phyloP scores from a whole-genome alignment of 2,329 filamentous ascomycete species.

The Trichoderma sp. region DNA sequence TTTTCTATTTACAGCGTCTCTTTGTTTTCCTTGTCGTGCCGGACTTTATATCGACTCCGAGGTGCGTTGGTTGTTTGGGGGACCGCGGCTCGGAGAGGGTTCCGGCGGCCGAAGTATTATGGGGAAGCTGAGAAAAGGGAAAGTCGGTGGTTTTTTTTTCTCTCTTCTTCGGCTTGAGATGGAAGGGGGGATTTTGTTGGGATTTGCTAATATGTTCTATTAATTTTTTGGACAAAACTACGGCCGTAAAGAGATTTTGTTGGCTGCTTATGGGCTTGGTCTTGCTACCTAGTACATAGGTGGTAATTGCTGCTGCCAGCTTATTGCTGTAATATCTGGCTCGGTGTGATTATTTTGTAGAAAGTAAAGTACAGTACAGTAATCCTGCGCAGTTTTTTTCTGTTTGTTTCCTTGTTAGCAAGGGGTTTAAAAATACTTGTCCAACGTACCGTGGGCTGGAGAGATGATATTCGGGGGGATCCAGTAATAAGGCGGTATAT shows the following conservation, averaged over 20 bases:
- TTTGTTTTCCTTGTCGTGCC: background rate
- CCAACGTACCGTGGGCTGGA: background rate
- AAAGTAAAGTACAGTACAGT: background rate
- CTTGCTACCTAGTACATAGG: background rate
- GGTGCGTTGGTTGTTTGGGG: background rate
- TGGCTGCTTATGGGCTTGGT: conserved; percentile 1
- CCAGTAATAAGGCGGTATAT: background rate
- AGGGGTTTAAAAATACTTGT: background rate
- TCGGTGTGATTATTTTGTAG: background rate
- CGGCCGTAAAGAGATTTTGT: background rate
- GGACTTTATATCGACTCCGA: conserved; percentile 19
- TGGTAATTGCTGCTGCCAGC: background rate
- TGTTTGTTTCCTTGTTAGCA: background rate
- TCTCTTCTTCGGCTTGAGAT: background rate
- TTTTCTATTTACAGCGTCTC: background rate
- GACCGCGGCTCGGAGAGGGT: background rate
- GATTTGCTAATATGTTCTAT: background rate
- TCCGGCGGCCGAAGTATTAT: background rate
- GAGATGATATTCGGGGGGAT: background rate
- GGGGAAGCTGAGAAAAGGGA: background rate
- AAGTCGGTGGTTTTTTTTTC: background rate
- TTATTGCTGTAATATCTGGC: background rate
- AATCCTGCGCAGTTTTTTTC: background rate
- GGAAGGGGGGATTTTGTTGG: background rate
- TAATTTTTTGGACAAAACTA: background rate